Conservation (phyloP, 73 alveolate genomes). For the Paramecium caudatum region DNA sequence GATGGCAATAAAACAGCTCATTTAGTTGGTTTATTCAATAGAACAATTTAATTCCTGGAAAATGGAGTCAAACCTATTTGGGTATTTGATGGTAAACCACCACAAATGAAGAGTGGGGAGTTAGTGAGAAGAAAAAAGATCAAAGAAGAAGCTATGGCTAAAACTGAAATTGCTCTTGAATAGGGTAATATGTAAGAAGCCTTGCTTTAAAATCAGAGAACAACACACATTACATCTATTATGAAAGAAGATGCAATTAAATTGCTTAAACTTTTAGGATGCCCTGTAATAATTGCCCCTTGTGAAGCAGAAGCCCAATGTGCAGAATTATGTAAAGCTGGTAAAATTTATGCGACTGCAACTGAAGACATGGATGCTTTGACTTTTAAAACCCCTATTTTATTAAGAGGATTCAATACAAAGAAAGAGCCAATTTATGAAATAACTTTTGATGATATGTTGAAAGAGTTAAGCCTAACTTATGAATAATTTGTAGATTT, state of each 20-base stretch:
- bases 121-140: conserved; percentile 84
- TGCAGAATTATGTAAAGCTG: conserved; percentile 89
- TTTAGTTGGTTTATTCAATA: conserved; percentile 94
- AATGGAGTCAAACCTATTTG: conserved; percentile 96
- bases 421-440: conserved; percentile 89
- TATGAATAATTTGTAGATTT: conserved; percentile 95
- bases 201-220: conserved; percentile 84
- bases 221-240: conserved; percentile 83
- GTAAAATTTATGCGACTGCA: conserved; percentile 91
- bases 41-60: conserved; percentile 93
- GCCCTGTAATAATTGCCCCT: conserved; percentile 94
- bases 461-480: conserved; percentile 84
- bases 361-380: conserved; percentile 97
- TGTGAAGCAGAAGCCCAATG: conserved; percentile 98
- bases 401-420: conserved; percentile 89
- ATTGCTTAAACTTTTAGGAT: conserved; percentile 86
- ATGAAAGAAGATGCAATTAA: conserved; percentile 96
- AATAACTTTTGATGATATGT: conserved; percentile 85
- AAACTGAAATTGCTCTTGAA: conserved; percentile 87
- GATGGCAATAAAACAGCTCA: conserved; percentile 98
- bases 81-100: conserved; percentile 99
- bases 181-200: conserved; percentile 91
- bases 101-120: conserved; percentile 89
- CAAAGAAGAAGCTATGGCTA: conserved; percentile 89
- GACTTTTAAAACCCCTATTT: conserved; percentile 88